phyloP scores from a whole-genome alignment of 148 eudicot genomes.

The Limonium bicolor region DNA sequence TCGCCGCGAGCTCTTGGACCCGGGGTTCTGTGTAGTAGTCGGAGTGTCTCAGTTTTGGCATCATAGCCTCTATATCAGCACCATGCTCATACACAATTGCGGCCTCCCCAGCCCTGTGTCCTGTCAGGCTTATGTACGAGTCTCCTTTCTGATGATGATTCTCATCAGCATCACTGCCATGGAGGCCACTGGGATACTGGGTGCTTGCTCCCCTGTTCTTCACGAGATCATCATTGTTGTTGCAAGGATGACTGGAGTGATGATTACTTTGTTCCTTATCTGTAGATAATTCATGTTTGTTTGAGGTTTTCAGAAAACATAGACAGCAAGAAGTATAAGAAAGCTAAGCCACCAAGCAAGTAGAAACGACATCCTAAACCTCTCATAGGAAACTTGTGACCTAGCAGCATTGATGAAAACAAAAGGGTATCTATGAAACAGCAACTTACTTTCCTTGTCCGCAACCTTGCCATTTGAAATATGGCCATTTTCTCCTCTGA shows the following conservation, averaged over 20 bases:
- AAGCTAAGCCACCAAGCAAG: no score
- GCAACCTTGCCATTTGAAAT: slow-evolving; percentile 27
- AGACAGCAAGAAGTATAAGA: no score
- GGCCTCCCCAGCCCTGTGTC: slow-evolving; percentile 88
- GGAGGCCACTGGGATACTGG: slow-evolving; percentile 22
- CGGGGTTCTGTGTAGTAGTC: slow-evolving; percentile 93
- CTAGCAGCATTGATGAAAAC: no score
- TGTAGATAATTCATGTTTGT: no score
- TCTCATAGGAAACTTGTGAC: no score
- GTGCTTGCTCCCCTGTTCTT: no score
- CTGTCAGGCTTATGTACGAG: slow-evolving; percentile 51
- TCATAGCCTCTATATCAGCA: slow-evolving; percentile 73
- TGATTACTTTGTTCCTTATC: no score
- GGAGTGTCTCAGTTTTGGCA: slow-evolving; percentile 93
- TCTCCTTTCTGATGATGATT: slow-evolving; percentile 33
- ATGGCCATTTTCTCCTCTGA: slow-evolving; percentile 14
- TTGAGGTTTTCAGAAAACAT: no score
- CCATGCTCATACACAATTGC: slow-evolving; percentile 86
- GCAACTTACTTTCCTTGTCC: slow-evolving; percentile 36
- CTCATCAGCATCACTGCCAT: no score
- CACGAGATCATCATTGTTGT: no score
- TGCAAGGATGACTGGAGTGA: no score
- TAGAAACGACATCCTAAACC: no score
- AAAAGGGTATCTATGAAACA: slow-evolving; percentile 5
- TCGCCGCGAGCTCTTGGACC: slow-evolving; percentile 83